Conservation (phyloP, 2,329 filamentous ascomycete genomes). For the Claviceps arundinis region DNA sequence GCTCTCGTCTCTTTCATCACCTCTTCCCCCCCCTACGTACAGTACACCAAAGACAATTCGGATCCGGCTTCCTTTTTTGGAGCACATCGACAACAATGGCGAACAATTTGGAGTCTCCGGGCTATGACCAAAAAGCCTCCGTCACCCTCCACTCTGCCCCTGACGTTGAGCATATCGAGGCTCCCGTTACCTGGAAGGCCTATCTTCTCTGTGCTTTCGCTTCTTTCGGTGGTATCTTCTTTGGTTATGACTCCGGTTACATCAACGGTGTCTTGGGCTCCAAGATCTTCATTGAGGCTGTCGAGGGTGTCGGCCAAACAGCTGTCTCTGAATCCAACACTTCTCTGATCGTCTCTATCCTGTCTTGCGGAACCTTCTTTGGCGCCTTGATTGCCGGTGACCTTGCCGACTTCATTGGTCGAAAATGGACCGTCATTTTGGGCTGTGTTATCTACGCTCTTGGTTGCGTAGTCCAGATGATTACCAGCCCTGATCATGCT, state of each 20-base stretch:
- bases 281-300: conserved; percentile 35
- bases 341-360: conserved; percentile 58
- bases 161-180: conserved; percentile 49
- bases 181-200: conserved; percentile 54
- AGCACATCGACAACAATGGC: conserved; percentile 1
- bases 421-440: conserved; percentile 56
- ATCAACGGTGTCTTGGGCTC: conserved; percentile 52
- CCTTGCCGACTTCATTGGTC: conserved; percentile 60
- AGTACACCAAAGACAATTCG: neutral
- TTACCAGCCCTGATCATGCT: conserved; percentile 29
- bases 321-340: conserved; percentile 28
- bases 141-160: conserved; percentile 27
- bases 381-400: conserved; percentile 67
- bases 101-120: conserved; percentile 7
- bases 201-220: conserved; percentile 59
- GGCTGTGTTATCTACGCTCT: conserved; percentile 60
- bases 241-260: conserved; percentile 68
- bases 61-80: too few relatives aligned
- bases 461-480: conserved; percentile 55
- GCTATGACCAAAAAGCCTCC: conserved; percentile 13
- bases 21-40: neutral
- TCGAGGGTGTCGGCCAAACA: conserved; percentile 27
- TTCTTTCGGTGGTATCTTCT: conserved; percentile 61
- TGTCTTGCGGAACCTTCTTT: conserved; percentile 68
- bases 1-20: neutral